These are phyloP conservation scores for Colletotrichum gloeosporioides DNA, from an alignment of 2,329 filamentous ascomycete species.

Conservation along the genomic window DNA sequence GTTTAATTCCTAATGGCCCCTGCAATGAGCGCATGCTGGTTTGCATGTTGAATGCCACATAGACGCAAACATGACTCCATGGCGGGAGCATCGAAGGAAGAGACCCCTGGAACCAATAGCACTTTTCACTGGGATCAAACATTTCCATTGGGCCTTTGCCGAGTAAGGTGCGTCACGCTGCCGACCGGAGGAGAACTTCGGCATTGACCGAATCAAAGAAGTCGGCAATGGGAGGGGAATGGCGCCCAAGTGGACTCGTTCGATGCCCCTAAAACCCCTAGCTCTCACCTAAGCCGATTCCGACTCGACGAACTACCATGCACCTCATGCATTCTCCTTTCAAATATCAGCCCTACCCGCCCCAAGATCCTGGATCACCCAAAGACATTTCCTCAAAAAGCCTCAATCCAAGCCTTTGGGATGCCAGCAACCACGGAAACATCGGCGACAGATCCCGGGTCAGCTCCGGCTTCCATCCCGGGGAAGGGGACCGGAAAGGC, in stretches of 20 bases:
- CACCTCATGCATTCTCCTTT: not conserved
- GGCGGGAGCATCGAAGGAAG: not conserved
- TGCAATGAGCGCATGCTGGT: not conserved
- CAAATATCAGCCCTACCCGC: not conserved
- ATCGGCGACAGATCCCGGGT: not conserved
- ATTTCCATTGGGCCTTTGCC: not conserved
- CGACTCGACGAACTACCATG: not conserved
- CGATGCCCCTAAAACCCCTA: not conserved
- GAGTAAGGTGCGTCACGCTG: not conserved
- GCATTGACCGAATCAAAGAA: not conserved
- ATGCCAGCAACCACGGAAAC: not conserved
- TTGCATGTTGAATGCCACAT: not conserved
- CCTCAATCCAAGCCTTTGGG: too few relatives aligned
- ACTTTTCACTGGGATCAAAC: not conserved
- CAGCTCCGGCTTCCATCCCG: not conserved
- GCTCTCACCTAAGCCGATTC: not conserved
- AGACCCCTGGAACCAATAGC: not conserved
- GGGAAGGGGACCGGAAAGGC: not conserved
- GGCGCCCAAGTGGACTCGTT: not conserved
- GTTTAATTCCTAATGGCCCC: not conserved
- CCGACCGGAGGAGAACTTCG: not conserved
- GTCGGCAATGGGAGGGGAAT: not conserved
- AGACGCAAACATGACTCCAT: not conserved
- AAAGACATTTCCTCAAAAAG: not conserved
- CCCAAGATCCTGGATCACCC: not conserved